A percentile compares a stretch with the other conserved stretches of the same genome.
Conservation (phyloP, 495 filamentous ascomycete species). For the Pseudevernia furfuracea region DNA sequence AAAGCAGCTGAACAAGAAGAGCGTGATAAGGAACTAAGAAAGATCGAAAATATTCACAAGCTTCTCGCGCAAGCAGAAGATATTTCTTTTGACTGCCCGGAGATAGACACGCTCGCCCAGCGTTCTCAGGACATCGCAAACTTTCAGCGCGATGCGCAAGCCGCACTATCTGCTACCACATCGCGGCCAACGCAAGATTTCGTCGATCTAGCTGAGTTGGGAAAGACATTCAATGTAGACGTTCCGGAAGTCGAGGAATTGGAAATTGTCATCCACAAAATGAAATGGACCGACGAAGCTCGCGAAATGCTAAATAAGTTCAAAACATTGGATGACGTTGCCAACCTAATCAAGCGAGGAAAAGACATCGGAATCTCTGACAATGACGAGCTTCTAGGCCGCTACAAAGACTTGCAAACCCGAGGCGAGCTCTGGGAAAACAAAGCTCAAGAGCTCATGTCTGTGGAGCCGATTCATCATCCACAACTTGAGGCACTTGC, state of each 20-base stretch:
- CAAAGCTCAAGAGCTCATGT: slow-evolving; percentile 90
- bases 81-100: slow-evolving; percentile 88
- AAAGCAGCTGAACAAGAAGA: slow-evolving; percentile 81
- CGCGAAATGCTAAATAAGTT: slow-evolving; percentile 52
- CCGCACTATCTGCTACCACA: slow-evolving; percentile 55
- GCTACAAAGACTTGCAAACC: slow-evolving; percentile 65
- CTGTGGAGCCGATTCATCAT: slow-evolving; percentile 81
- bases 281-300: slow-evolving; percentile 82
- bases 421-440: slow-evolving; percentile 82
- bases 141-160: slow-evolving; percentile 72
- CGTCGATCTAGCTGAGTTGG: slow-evolving; percentile 80
- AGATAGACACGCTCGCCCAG: slow-evolving; percentile 81
- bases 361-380: slow-evolving; percentile 66
- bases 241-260: slow-evolving; percentile 86
- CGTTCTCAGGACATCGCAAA: slow-evolving; percentile 78
- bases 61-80: slow-evolving; percentile 78
- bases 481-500: slow-evolving; percentile 90
- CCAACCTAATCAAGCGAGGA: slow-evolving; percentile 67
- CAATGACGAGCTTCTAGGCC: slow-evolving; percentile 66
- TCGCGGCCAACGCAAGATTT: slow-evolving; percentile 62
- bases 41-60: slow-evolving; percentile 79
- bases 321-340: slow-evolving; percentile 64
- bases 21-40: slow-evolving; percentile 78
- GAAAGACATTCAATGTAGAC: slow-evolving; percentile 86
- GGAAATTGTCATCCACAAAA: slow-evolving; percentile 69